Evolutionary conservation across 164 flowering plant species (phyloP).

Genomic region (Dillenia turbinata): DNA sequence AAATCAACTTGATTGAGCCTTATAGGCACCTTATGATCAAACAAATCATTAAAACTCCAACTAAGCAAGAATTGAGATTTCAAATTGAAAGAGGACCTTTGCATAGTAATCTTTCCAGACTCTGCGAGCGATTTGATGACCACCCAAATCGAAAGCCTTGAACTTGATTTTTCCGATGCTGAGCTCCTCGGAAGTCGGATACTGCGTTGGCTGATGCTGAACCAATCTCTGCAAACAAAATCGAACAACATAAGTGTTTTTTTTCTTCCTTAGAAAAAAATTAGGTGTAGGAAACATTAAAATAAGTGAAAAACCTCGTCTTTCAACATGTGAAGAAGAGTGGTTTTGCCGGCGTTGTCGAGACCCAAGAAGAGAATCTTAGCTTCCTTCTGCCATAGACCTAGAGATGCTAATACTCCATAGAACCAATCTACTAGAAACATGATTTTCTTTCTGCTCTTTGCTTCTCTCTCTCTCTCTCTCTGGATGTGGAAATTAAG

Average conservation of each 20-base stretch:
- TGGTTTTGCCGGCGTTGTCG: slow-evolving; percentile 65
- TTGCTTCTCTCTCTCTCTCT: too few species aligned
- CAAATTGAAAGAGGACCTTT: slow-evolving; percentile 9
- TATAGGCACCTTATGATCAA: background rate
- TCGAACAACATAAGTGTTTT: background rate
- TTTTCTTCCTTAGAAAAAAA: background rate
- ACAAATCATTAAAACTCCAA: background rate
- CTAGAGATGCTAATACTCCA: slow-evolving; percentile 51
- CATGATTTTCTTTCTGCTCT: slow-evolving; percentile 13
- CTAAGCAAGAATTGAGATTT: slow-evolving; percentile 11
- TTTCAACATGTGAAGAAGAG: slow-evolving; percentile 58
- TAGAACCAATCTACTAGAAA: slow-evolving; percentile 59
- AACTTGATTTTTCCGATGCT: slow-evolving; percentile 70
- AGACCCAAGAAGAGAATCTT: slow-evolving; percentile 60
- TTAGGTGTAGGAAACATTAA: too few species aligned
- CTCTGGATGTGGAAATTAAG: too few species aligned
- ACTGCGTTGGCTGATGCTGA: slow-evolving; percentile 54
- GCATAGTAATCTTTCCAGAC: slow-evolving; percentile 54
- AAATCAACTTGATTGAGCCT: background rate
- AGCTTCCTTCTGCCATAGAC: slow-evolving; percentile 63
- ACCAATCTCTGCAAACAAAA: slow-evolving; percentile 43
- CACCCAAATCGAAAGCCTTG: slow-evolving; percentile 60
- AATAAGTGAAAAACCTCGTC: slow-evolving; percentile 33
- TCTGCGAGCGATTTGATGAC: slow-evolving; percentile 63
- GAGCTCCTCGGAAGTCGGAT: slow-evolving; percentile 66